Percentiles rank a stretch among this genome's conserved stretches.
Conservation (phyloP, 176 grass and related monocot species). For the Pontederia paniculata region DNA sequence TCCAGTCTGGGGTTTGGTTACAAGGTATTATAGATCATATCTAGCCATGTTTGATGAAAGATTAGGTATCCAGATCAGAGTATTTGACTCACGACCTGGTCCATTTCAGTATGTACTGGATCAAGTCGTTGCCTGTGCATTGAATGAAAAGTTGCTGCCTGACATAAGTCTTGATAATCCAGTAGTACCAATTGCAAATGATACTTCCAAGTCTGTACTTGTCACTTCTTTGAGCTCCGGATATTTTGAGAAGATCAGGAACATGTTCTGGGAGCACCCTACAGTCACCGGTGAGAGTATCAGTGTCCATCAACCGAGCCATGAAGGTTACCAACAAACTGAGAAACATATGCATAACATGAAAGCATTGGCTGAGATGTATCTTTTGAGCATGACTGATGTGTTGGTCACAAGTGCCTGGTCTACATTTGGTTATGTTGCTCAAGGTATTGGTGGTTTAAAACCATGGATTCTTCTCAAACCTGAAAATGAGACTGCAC, state of each 20-base stretch:
- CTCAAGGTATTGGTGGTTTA: slow-evolving; percentile 26
- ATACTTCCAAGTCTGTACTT: slow-evolving; percentile 19
- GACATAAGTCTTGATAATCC: not conserved
- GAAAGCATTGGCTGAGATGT: slow-evolving; percentile 20
- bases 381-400: slow-evolving; percentile 11
- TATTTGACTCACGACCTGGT: not conserved
- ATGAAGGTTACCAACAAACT: slow-evolving; percentile 25
- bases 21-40: slow-evolving; percentile 19
- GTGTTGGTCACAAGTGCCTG: not conserved
- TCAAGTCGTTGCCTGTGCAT: slow-evolving; percentile 4
- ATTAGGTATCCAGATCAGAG: slow-evolving; percentile 19
- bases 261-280: slow-evolving; percentile 25
- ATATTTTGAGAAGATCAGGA: slow-evolving; percentile 27
- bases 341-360: slow-evolving; percentile 14
- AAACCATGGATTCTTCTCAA: slow-evolving; percentile 35
- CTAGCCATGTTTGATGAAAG: slow-evolving; percentile 16
- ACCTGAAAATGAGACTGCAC: not conserved
- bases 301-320: slow-evolving; percentile 36
- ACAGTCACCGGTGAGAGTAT: slow-evolving; percentile 18
- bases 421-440: slow-evolving; percentile 46
- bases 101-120: not conserved
- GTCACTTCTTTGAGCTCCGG: slow-evolving; percentile 16
- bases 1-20: slow-evolving; percentile 10
- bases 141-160: slow-evolving; percentile 20
- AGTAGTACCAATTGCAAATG: not conserved